Evolutionary conservation across 305 asterid genomes (phyloP), one percentile per base, ranked within the genome.

Genomic region (Plantago coronopus): DNA sequence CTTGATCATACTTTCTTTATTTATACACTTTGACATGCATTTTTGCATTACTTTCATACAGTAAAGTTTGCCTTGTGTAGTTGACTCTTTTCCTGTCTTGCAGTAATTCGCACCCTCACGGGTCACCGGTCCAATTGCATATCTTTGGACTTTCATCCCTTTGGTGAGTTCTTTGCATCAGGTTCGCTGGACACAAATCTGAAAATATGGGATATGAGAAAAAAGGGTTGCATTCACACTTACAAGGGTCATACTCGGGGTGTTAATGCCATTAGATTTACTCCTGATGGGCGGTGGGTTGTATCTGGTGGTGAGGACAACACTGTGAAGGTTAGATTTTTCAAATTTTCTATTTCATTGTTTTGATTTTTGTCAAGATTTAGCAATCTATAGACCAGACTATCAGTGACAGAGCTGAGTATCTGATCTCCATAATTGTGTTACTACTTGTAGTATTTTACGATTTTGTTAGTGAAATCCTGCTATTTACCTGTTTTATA

Each of bases 271-370:
- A 87, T 93, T 75, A 79, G 99, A 75, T 93, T 93, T 73, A 89
- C 99, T 25, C 97, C 99, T 55, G 97, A 93, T 80, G 99, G 97
- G 50, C 86, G 99, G 54, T 93, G 99, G 99, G 95, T 89, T 72
- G 99, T 93, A 55, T 93, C 99, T 68, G 99, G 99, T 8, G 96
- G 97, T 63, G 99, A 93, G 81, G 99, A 93, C 80, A 89, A 89
- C 80, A 81, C 91, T 12, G 99, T 93, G 67, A 93, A 93, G 99
- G 99, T 86, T 62, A 64, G 61, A 44, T 34, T 12, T 34, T 8
- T 34, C 9, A 34, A 7, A 0, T 9, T 34, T 34, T 8, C 12
- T 61, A 64, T 58, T 54, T 63, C 27, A 31, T 63, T 74, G 56
- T 54, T 47, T 19, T 47, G 14, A 18, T 48, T 48, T 22, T 34